Conservation (phyloP, 2,329 filamentous ascomycete genomes). For the Dactylellina parvicollis region DNA sequence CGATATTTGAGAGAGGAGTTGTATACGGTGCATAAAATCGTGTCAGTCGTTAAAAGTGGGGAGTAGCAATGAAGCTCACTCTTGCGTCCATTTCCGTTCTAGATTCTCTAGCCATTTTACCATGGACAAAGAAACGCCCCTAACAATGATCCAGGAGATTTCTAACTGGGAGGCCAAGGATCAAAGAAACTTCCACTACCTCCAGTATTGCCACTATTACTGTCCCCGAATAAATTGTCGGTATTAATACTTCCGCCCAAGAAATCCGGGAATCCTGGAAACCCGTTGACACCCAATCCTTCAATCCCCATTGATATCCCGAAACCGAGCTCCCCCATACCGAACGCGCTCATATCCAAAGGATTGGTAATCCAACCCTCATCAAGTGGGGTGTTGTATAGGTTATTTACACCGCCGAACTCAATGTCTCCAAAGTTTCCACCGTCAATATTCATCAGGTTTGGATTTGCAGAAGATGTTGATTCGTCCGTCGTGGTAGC, state of each 20-base stretch:
- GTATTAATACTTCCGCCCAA: conserved; percentile 24
- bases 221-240: conserved; percentile 37
- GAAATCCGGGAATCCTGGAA: conserved; percentile 39
- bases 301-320: conserved; percentile 39
- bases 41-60: conserved; percentile 46
- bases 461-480: conserved; percentile 15
- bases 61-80: conserved; percentile 18
- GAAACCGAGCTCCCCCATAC: conserved; percentile 47
- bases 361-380: conserved; percentile 36
- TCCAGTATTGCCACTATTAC: not conserved
- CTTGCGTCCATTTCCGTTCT: conserved; percentile 6
- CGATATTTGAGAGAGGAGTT: conserved; percentile 31
- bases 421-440: conserved; percentile 23
- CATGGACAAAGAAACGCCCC: not conserved
- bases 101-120: not conserved
- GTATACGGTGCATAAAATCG: conserved; percentile 42
- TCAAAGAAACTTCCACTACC: conserved; percentile 33
- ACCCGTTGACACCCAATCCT: conserved; percentile 25
- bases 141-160: not conserved
- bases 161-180: conserved; percentile 38
- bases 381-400: conserved; percentile 29
- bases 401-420: conserved; percentile 3
- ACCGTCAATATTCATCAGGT: conserved; percentile 48
- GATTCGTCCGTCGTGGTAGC: conserved; percentile 59
- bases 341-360: conserved; percentile 49